Evolutionary conservation across 78 protist species (phyloP), one percentile per base, ranked within the genome.

Genomic region (Emiliania huxleyi): DNA sequence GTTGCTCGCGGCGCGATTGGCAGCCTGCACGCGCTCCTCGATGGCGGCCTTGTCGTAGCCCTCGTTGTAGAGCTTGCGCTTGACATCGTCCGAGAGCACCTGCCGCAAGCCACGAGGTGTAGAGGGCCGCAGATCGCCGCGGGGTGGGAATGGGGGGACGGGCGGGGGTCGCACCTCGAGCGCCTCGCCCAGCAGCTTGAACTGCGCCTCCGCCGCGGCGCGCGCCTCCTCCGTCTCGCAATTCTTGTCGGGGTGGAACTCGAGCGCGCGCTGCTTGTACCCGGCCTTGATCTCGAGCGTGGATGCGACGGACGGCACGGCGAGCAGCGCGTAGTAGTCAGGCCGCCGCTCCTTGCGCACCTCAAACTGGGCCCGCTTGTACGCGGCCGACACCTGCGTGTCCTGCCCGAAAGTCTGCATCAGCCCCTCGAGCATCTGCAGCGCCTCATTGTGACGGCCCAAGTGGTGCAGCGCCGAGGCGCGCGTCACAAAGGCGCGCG

Each of bases 151-250:
- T n/a, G n/a, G n/a, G n/a, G n/a, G n/a, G n/a, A n/a, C n/a, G n/a
- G n/a, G n/a, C n/a, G n/a, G n/a, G n/a, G n/a, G n/a, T n/a, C n/a
- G n/a, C n/a, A n/a, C n/a, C 87, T 77, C 49, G 49, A 77, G 87
- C n/a, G 87, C 87, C 87, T 77, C 87, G 46, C 87, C 87, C 15
- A 77, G 87, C 49, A 37, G 48, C 87, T 77, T 77, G 48, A 77
- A 77, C 48, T 52, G 29, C 62, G 62, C 15, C 62, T 52, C 62
- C 62, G 15, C 15, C 62, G 81, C 81, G 42, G 81, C 6, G 35
- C 71, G 19, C 71, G 71, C 71, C 71, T 19, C 71, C 71, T 56
- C 71, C 33, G 71, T 19, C 71, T 56, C 71, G 71, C 6, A 19
- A 21, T 56, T 5, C 46, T 77, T 77, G 87, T 77, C 87, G 1